Percentiles rank a stretch among this genome's conserved stretches.
phyloP scores from a whole-genome alignment of 441 rosid species.

The Gossypium aridum region DNA sequence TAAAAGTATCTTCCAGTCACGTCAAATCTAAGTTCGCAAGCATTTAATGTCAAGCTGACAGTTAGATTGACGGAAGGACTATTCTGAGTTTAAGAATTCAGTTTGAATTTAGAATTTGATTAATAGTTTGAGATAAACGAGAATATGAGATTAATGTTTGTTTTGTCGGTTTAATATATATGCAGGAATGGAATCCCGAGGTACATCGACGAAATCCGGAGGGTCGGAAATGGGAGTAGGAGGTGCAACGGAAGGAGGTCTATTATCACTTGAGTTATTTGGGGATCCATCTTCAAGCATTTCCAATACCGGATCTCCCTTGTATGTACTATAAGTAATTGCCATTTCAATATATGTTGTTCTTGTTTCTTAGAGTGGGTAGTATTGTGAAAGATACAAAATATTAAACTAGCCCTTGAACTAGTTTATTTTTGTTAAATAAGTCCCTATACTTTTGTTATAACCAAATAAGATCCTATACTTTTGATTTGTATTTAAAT shows the following conservation, averaged over 20 bases:
- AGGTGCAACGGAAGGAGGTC: constrained; percentile 24
- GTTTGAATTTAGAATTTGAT: not conserved
- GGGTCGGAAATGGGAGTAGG: constrained; percentile 39
- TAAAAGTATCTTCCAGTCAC: not conserved
- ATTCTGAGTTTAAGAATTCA: too few relatives aligned
- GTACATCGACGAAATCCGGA: constrained; percentile 22
- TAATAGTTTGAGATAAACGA: not conserved
- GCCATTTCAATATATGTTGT: not conserved
- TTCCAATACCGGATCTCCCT: constrained; percentile 30
- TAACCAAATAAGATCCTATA: too few relatives aligned
- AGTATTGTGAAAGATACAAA: too few relatives aligned
- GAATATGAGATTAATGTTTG: not conserved
- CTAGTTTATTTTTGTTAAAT: too few relatives aligned
- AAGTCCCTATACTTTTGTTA: too few relatives aligned
- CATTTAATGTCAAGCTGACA: too few relatives aligned
- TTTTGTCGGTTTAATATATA: not conserved
- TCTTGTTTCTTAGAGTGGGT: not conserved
- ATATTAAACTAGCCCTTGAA: too few relatives aligned
- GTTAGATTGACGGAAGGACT: too few relatives aligned
- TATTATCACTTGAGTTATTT: constrained; percentile 48
- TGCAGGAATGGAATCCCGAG: constrained; percentile 61
- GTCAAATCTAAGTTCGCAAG: too few relatives aligned
- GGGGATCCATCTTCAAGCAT: constrained; percentile 41
- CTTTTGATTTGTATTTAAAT: not conserved
- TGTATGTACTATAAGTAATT: constrained; percentile 28